These are phyloP conservation scores for Abortiporus biennis DNA, from an alignment of 1,284 basidiomycete species.

Conservation along the genomic window DNA sequence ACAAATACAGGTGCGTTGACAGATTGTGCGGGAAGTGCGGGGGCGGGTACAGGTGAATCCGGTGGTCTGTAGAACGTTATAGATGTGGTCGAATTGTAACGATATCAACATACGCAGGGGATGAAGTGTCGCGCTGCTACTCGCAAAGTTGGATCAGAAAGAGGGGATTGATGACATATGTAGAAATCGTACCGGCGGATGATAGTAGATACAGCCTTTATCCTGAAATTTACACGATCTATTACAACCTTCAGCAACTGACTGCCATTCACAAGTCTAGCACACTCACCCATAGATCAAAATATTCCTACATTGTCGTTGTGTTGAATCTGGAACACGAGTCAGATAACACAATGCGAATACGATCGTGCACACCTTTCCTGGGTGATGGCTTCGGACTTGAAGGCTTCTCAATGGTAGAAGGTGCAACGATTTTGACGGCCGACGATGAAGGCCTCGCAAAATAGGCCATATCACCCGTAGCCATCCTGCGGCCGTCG, in stretches of 20 bases:
- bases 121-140: constrained; percentile 22
- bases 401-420: constrained; percentile 20
- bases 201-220: constrained; percentile 80
- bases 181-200: constrained; percentile 56
- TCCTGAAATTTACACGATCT: constrained; percentile 84
- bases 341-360: constrained; percentile 5
- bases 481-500: constrained; percentile 22
- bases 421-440: constrained; percentile 51
- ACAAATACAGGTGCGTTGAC: constrained; percentile 84
- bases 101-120: constrained; percentile 20
- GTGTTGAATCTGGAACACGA: constrained; percentile 46
- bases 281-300: constrained; percentile 75
- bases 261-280: not conserved
- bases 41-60: constrained; percentile 35
- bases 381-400: constrained; percentile 30
- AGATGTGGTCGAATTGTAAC: constrained; percentile 4
- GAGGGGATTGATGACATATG: not conserved
- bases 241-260: constrained; percentile 7
- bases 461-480: constrained; percentile 34
- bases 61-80: constrained; percentile 29
- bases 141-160: not conserved
- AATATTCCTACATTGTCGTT: constrained; percentile 82
- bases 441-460: constrained; percentile 46
- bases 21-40: constrained; percentile 37
- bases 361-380: constrained; percentile 33